Conservation (phyloP, 495 filamentous ascomycete genomes). For the Aspergillus leporis region DNA sequence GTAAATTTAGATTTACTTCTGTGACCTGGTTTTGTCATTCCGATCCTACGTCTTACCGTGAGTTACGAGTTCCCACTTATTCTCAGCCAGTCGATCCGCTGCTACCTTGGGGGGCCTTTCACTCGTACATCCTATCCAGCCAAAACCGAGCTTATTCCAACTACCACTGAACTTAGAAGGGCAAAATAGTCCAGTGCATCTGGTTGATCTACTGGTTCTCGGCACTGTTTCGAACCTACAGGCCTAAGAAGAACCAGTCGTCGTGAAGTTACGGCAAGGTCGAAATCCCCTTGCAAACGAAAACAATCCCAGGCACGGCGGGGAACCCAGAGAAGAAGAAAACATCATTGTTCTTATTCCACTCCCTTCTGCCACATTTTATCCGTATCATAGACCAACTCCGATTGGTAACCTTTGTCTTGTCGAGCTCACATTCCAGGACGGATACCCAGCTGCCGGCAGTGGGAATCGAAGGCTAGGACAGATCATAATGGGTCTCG, state of each 20-base stretch:
- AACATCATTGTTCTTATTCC: slow-evolving; percentile 2
- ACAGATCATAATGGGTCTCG: slow-evolving; percentile 74
- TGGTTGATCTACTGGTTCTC: neutral
- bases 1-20: neutral
- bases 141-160: slow-evolving; percentile 1
- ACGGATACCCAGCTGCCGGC: slow-evolving; percentile 13
- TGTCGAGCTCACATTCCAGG: slow-evolving; percentile 23
- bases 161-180: slow-evolving; percentile 4
- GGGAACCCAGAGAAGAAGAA: slow-evolving; percentile 15
- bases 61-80: slow-evolving; percentile 8
- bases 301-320: slow-evolving; percentile 13
- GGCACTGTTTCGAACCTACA: neutral
- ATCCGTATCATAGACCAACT: neutral
- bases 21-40: neutral
- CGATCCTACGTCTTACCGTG: neutral
- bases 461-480: slow-evolving; percentile 17
- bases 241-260: neutral
- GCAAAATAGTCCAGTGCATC: neutral
- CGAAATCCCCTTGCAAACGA: slow-evolving; percentile 4
- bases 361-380: neutral
- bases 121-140: neutral
- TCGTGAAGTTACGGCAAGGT: slow-evolving; percentile 1
- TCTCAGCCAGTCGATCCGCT: slow-evolving; percentile 9
- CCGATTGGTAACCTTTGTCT: slow-evolving; percentile 3
- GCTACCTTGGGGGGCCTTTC: neutral